phyloP scores from a whole-genome alignment of 768 basidiomycete species.

The Tricholoma sp. region DNA sequence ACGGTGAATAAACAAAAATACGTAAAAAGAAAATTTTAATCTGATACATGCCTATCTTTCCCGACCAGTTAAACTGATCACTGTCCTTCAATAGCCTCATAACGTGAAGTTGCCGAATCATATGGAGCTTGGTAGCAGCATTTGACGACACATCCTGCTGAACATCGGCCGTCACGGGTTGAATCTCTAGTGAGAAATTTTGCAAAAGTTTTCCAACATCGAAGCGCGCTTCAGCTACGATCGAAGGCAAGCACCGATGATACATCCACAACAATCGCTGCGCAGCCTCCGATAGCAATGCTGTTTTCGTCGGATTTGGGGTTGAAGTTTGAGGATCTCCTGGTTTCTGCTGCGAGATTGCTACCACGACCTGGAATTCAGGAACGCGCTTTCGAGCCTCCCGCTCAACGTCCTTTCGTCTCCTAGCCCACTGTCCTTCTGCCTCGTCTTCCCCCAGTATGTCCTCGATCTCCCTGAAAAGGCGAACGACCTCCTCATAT shows the following conservation, averaged over 20 bases:
- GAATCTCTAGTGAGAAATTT: conserved; percentile 26
- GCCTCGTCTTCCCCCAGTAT: conserved; percentile 58
- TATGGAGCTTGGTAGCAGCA: conserved; percentile 30
- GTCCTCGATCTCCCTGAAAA: conserved; percentile 42
- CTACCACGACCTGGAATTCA: conserved; percentile 82
- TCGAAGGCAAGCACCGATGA: conserved; percentile 65
- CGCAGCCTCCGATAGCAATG: conserved; percentile 74
- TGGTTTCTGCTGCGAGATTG: conserved; percentile 63
- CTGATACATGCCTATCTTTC: conserved; percentile 55
- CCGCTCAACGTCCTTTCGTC: conserved; percentile 63
- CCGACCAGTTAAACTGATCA: conserved; percentile 76
- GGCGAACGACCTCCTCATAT: conserved; percentile 46
- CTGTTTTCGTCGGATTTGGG: conserved; percentile 35
- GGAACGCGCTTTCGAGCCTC: conserved; percentile 77
- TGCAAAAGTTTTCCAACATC: conserved; percentile 79
- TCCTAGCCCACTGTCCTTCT: conserved; percentile 69
- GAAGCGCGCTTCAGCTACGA: conserved; percentile 77
- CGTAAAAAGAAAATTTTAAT: neutral
- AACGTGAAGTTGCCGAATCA: conserved; percentile 72
- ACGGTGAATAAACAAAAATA: conserved; percentile 4
- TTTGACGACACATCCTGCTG: conserved; percentile 21
- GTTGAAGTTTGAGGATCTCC: conserved; percentile 3
- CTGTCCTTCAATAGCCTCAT: conserved; percentile 69
- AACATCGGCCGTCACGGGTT: conserved; percentile 5
- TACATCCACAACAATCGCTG: conserved; percentile 84